A percentile compares a stretch with the other conserved stretches of the same genome.
These are phyloP conservation scores for Flaveria bidentis DNA, from an alignment of 129 eudicot species.

Conservation along the genomic window DNA sequence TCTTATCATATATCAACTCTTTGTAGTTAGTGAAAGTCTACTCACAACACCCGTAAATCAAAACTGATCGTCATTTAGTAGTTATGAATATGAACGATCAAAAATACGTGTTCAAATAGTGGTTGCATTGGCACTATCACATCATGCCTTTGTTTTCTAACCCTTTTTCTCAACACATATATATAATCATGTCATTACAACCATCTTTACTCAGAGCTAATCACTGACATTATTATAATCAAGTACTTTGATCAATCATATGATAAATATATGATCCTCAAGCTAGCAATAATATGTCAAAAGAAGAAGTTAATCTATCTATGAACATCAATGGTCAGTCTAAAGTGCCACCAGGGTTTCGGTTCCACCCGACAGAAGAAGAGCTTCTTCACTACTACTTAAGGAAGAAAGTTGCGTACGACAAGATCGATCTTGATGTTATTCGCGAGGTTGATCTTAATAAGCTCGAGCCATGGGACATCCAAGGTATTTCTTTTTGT, in stretches of 20 bases:
- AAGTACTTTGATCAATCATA: too few relatives aligned
- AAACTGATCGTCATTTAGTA: too few relatives aligned
- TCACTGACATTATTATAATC: too few relatives aligned
- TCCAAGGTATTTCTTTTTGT: slow-evolving; percentile 43
- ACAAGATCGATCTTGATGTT: slow-evolving; percentile 66
- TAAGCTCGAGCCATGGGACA: slow-evolving; percentile 76
- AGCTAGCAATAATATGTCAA: neutral
- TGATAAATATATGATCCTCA: neutral
- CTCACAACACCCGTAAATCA: too few relatives aligned
- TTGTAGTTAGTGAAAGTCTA: too few relatives aligned
- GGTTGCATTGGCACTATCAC: slow-evolving; percentile 39
- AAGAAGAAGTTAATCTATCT: slow-evolving; percentile 39
- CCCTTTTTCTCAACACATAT: slow-evolving; percentile 36
- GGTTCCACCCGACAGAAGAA: slow-evolving; percentile 73
- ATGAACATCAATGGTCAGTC: slow-evolving; percentile 53
- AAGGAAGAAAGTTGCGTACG: slow-evolving; percentile 54
- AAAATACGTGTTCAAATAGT: slow-evolving; percentile 15
- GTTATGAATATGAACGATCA: too few relatives aligned
- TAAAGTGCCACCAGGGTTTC: slow-evolving; percentile 64
- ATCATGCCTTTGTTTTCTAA: slow-evolving; percentile 16
- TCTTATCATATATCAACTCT: neutral
- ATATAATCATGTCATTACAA: slow-evolving; percentile 28
- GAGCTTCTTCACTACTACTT: slow-evolving; percentile 60
- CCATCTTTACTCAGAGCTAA: slow-evolving; percentile 29
- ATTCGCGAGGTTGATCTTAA: slow-evolving; percentile 66